Percentiles rank a stretch among this genome's conserved stretches.
phyloP scores from a whole-genome alignment of 176 grass and related monocot species.

The Pontederia paniculata region DNA sequence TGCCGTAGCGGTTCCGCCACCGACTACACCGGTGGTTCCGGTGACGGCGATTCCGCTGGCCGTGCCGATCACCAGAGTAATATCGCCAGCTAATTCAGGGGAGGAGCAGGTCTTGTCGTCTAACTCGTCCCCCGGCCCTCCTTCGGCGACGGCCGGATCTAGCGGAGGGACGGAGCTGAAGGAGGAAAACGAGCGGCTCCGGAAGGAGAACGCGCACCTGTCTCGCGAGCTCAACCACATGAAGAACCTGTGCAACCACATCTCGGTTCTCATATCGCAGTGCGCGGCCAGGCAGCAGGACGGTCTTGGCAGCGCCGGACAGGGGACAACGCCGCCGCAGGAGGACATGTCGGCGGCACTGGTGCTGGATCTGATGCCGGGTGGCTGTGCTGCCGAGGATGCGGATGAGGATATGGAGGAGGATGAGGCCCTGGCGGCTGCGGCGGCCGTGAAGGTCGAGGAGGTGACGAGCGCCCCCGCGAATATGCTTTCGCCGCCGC shows the following conservation, averaged over 20 bases:
- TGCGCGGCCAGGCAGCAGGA: background rate
- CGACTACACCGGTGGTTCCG: background rate
- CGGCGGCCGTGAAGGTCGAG: too few species aligned
- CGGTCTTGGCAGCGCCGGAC: background rate
- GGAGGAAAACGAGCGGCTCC: slow-evolving; percentile 10
- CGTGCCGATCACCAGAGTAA: too few species aligned
- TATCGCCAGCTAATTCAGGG: background rate
- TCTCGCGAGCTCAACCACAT: slow-evolving; percentile 7
- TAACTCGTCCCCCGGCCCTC: slow-evolving; percentile 4
- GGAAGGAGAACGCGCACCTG: slow-evolving; percentile 12
- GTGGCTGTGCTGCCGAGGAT: background rate
- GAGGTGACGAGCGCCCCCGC: too few species aligned
- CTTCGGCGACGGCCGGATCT: background rate
- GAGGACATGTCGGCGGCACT: background rate
- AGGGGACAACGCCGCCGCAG: background rate
- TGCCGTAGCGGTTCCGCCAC: background rate
- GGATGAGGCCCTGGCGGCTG: background rate
- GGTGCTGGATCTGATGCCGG: slow-evolving; percentile 5
- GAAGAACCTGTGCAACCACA: slow-evolving; percentile 1
- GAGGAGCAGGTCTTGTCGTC: slow-evolving; percentile 11
- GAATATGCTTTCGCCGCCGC: background rate
- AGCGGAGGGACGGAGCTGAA: background rate
- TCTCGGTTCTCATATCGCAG: background rate
- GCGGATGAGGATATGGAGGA: background rate
- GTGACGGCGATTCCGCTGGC: too few species aligned